Evolutionary conservation across 2,329 filamentous ascomycete genomes (phyloP).

Genomic region (Colletotrichum sublineola): DNA sequence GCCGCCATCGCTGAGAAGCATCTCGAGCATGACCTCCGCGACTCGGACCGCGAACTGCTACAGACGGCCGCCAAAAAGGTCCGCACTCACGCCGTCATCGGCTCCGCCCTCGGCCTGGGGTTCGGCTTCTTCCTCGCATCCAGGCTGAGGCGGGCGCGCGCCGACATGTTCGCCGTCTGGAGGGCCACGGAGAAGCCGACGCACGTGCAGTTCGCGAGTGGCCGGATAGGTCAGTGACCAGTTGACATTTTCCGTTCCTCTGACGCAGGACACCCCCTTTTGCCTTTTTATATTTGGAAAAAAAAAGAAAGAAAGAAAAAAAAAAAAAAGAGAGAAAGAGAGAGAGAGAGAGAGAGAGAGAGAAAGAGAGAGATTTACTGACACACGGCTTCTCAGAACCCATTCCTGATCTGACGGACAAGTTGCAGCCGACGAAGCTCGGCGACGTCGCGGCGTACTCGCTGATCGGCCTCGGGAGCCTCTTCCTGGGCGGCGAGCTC

Average conservation of each 20-base stretch:
- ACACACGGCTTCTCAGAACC: conserved; percentile 57
- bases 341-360: too few relatives aligned
- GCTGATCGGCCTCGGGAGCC: conserved; percentile 71
- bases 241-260: too few relatives aligned
- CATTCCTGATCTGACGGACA: conserved; percentile 71
- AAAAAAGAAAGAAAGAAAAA: too few relatives aligned
- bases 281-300: too few relatives aligned
- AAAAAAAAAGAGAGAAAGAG: too few relatives aligned
- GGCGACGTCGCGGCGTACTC: conserved; percentile 74
- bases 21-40: conserved; percentile 65
- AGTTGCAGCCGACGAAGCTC: conserved; percentile 67
- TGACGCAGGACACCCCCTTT: too few relatives aligned
- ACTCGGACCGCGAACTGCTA: conserved; percentile 70
- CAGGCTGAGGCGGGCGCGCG: conserved; percentile 67
- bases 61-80: conserved; percentile 68
- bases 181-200: conserved; percentile 72
- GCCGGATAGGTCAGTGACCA: conserved; percentile 62
- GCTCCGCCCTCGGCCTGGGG: conserved; percentile 70
- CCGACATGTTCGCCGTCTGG: conserved; percentile 73
- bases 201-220: conserved; percentile 72
- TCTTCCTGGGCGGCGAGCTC: conserved; percentile 75
- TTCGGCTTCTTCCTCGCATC: conserved; percentile 70
- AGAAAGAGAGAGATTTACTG: neutral
- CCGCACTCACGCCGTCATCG: conserved; percentile 67
- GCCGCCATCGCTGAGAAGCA: conserved; percentile 68